Evolutionary conservation across 2,329 filamentous ascomycete species (phyloP), one percentile per base, ranked within the genome.

Genomic region (Cladosporium velox): DNA sequence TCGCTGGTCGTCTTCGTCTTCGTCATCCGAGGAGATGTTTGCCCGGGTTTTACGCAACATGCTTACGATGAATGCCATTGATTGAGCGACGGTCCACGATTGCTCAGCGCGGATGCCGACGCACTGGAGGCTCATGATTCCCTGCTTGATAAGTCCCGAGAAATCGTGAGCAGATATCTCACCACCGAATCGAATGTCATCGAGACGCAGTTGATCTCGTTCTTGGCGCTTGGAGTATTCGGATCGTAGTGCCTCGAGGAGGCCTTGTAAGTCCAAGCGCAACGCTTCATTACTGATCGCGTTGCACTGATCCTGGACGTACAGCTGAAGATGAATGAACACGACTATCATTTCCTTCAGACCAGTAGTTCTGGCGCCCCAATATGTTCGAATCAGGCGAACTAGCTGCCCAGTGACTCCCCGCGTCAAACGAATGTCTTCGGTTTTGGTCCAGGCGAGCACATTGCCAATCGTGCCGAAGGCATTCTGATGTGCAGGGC

Each of bases 141-240:
- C 64, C 21, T 5, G 55, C 44, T 64, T 44, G 24, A 64, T 44
- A 4, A 15, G 28, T 30, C 51, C 61, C 30, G 51, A 21, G 2
- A 8, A 35, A 15, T 64, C 10, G 8, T 15, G 35, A 26, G 35
- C 26, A 55, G 51, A 52, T 18, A 30, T n/a, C 21, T 64, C 61
- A 32, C 49, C 11, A 71, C 73, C 83, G 75, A 70, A 81, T 70
- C 55, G 83, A 74, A 97, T 75, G 72, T 97, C 91, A 67, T 91
- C 88, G n/a, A 96, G 79, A 69, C 92, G 90, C 12, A 98, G 82
- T 44, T 89, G 86, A 58, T 91, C 88, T 66, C 87, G 87, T 58
- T 91, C 88, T 41, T 87, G 83, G 67, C 92, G 86, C 69, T 84
- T 88, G 4, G 87, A 83, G 77, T 98, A 98, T 72, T 97, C 94